A percentile compares a stretch with the other conserved stretches of the same genome.
Evolutionary conservation across 768 basidiomycete genomes (phyloP).

Genomic region (Lepiota brunneoincarnata): DNA sequence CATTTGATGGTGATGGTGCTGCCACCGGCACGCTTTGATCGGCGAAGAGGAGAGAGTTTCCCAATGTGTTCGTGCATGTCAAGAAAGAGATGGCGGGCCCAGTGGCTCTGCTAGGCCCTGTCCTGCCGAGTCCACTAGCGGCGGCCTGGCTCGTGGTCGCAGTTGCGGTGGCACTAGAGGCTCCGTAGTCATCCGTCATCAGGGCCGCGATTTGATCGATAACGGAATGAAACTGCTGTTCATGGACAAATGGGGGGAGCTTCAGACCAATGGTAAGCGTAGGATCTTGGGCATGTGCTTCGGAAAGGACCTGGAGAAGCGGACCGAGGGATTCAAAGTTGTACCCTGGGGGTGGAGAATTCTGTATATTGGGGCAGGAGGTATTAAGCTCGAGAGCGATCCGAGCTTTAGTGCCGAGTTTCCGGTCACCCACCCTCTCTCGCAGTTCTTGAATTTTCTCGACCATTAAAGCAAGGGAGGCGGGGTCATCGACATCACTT

Average conservation of each 20-base stretch:
- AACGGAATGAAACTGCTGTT: slow-evolving; percentile 57
- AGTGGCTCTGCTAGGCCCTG: not conserved
- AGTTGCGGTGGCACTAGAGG: slow-evolving; percentile 9
- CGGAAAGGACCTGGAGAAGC: slow-evolving; percentile 53
- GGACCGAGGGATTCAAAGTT: slow-evolving; percentile 46
- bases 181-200: slow-evolving; percentile 29
- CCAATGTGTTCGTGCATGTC: slow-evolving; percentile 81
- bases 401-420: slow-evolving; percentile 22
- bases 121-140: not conserved
- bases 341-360: slow-evolving; percentile 67
- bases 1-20: not conserved
- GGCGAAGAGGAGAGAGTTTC: slow-evolving; percentile 60
- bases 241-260: slow-evolving; percentile 70
- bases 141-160: not conserved
- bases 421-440: slow-evolving; percentile 26
- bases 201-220: slow-evolving; percentile 46
- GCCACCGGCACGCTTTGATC: slow-evolving; percentile 40
- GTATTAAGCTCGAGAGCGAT: slow-evolving; percentile 82
- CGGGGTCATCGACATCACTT: slow-evolving; percentile 25
- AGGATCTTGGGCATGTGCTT: slow-evolving; percentile 44
- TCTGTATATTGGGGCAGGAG: slow-evolving; percentile 77
- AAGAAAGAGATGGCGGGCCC: slow-evolving; percentile 62
- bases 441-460: slow-evolving; percentile 59
- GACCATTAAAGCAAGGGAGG: slow-evolving; percentile 54
- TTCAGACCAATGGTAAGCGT: slow-evolving; percentile 73